phyloP scores from a whole-genome alignment of 306 rosid species.

The Trichosanthes cucumerina region DNA sequence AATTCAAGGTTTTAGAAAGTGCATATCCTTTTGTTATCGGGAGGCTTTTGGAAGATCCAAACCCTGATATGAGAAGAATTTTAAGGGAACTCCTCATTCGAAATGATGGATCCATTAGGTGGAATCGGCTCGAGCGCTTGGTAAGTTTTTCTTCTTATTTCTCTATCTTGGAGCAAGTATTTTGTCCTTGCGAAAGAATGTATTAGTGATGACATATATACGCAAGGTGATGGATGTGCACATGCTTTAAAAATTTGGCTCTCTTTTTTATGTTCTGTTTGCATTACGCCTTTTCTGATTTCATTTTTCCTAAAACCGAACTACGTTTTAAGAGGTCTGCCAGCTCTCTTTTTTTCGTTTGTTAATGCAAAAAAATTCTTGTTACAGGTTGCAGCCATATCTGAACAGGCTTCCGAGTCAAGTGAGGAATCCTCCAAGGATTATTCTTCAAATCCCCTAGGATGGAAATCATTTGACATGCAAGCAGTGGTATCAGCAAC shows the following conservation, averaged over 20 bases:
- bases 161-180: slow-evolving; percentile 1
- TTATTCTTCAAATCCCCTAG: slow-evolving; percentile 33
- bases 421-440: slow-evolving; percentile 37
- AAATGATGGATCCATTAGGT: slow-evolving; percentile 80
- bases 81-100: slow-evolving; percentile 80
- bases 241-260: background rate
- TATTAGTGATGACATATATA: background rate
- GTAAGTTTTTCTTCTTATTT: slow-evolving; percentile 29
- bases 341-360: background rate
- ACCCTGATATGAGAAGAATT: slow-evolving; percentile 95
- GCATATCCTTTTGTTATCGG: slow-evolving; percentile 91
- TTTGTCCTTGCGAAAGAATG: background rate
- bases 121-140: slow-evolving; percentile 93
- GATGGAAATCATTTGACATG: slow-evolving; percentile 82
- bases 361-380: background rate
- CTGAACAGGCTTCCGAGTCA: slow-evolving; percentile 78
- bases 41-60: slow-evolving; percentile 86
- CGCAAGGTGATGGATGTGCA: background rate
- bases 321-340: background rate
- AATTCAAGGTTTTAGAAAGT: slow-evolving; percentile 82
- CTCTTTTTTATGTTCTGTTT: background rate
- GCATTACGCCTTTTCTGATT: background rate
- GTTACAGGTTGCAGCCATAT: slow-evolving; percentile 83
- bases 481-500: slow-evolving; percentile 78
- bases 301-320: background rate